Conservation (phyloP, 2,329 filamentous ascomycete species). For the Alternaria ethzedia region DNA sequence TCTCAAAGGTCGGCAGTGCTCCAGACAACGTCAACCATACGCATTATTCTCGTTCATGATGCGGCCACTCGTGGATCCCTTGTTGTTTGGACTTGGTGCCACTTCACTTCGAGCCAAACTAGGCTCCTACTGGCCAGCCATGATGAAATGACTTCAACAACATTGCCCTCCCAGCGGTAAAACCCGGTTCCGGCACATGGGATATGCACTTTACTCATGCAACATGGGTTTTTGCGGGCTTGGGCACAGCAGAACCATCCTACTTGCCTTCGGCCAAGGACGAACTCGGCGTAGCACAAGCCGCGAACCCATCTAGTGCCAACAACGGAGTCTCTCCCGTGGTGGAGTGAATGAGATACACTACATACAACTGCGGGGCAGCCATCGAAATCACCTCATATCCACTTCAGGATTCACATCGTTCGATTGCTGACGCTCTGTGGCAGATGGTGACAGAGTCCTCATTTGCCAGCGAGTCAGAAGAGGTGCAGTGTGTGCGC, state of each 20-base stretch:
- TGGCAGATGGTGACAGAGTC: conserved; percentile 1
- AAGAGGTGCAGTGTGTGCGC: not conserved
- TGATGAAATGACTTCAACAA: conserved; percentile 43
- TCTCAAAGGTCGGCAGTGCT: conserved; percentile 22
- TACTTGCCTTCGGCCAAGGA: conserved; percentile 23
- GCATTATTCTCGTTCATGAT: conserved; percentile 27
- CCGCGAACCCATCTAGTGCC: conserved; percentile 21
- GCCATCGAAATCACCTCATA: conserved; percentile 22
- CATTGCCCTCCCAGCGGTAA: conserved; percentile 16
- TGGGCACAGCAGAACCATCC: conserved; percentile 24
- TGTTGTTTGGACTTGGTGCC: conserved; percentile 30
- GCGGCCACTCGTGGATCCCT: conserved; percentile 27
- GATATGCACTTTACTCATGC: conserved; percentile 21
- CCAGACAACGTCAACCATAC: conserved; percentile 37
- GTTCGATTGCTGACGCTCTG: conserved; percentile 4
- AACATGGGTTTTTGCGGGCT: conserved; percentile 34
- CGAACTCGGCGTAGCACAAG: conserved; percentile 25
- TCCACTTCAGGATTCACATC: conserved; percentile 14
- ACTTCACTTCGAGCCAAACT: conserved; percentile 24
- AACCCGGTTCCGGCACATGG: conserved; percentile 30
- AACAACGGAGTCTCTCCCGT: conserved; percentile 21
- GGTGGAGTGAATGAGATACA: conserved; percentile 15
- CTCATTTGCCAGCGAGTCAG: conserved; percentile 5
- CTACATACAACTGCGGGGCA: conserved; percentile 22
- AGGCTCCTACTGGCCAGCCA: conserved; percentile 35